These are phyloP conservation scores for Podaxis mareebaensis DNA, from an alignment of 768 basidiomycete species.

Conservation along the genomic window DNA sequence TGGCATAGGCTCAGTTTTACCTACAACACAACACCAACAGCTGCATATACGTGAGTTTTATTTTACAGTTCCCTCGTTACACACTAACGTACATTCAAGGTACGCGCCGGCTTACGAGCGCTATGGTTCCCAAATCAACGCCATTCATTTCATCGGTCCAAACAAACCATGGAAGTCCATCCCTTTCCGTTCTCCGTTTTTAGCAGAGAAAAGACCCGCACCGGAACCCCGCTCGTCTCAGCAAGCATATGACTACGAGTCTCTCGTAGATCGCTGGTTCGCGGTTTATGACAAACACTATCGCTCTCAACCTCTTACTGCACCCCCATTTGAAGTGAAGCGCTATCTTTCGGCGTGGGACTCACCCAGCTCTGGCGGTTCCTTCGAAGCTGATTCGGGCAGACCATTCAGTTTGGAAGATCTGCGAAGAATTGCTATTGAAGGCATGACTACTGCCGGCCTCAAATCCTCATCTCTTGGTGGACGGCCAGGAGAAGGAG, in stretches of 20 bases:
- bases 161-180: constrained; percentile 93
- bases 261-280: constrained; percentile 90
- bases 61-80: constrained; percentile 23
- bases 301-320: constrained; percentile 53
- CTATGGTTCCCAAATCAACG: constrained; percentile 83
- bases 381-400: constrained; percentile 18
- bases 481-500: constrained; percentile 51
- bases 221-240: constrained; percentile 30
- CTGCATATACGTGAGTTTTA: constrained; percentile 86
- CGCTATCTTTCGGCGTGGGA: constrained; percentile 82
- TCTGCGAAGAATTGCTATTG: constrained; percentile 59
- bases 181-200: constrained; percentile 63
- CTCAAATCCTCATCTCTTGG: constrained; percentile 16
- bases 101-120: constrained; percentile 97
- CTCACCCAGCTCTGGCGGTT: constrained; percentile 25
- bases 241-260: constrained; percentile 71
- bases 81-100: constrained; percentile 40
- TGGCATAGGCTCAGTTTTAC: constrained; percentile 97
- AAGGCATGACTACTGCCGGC: constrained; percentile 46
- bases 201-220: constrained; percentile 26
- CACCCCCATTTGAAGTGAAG: constrained; percentile 58
- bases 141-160: constrained; percentile 93
- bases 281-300: constrained; percentile 87
- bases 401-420: constrained; percentile 58
- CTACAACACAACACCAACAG: constrained; percentile 97